phyloP scores from a whole-genome alignment of 345 rosid genomes.

The Salix koriyanagi region DNA sequence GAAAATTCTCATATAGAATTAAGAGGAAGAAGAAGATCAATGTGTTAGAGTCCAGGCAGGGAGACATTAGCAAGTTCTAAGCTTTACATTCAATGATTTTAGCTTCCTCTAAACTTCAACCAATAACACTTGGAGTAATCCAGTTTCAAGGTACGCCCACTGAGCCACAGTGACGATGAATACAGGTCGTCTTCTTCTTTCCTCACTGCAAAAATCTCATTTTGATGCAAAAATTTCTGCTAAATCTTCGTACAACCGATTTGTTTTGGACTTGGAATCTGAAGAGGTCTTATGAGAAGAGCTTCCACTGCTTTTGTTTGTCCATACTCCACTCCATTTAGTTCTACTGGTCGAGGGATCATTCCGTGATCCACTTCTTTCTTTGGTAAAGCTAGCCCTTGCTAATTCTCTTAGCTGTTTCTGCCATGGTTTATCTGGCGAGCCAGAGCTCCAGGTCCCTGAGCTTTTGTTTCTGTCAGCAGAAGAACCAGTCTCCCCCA shows the following conservation, averaged over 20 bases:
- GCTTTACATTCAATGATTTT: neutral
- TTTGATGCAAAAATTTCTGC: conserved; percentile 82
- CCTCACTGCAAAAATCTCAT: conserved; percentile 20
- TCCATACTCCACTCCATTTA: conserved; percentile 72
- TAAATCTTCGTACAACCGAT: conserved; percentile 64
- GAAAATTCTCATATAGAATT: neutral
- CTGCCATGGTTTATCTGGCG: conserved; percentile 59
- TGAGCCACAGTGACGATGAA: no score
- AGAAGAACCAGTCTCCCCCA: conserved; percentile 30
- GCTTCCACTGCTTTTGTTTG: conserved; percentile 56
- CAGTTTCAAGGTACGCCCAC: neutral
- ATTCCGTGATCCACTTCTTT: conserved; percentile 31
- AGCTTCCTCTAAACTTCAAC: neutral
- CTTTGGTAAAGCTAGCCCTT: conserved; percentile 67
- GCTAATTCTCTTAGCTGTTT: conserved; percentile 78
- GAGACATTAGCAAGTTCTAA: neutral
- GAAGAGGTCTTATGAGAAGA: conserved; percentile 47
- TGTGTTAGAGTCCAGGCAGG: neutral
- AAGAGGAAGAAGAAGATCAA: neutral
- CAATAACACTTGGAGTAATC: neutral
- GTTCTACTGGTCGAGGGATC: conserved; percentile 73
- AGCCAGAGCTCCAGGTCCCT: conserved; percentile 59
- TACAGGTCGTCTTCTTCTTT: neutral
- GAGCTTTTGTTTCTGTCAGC: conserved; percentile 47
- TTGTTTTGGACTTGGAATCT: conserved; percentile 54